Evolutionary conservation across 148 eudicot species (phyloP).

Genomic region (Camellia japonica): DNA sequence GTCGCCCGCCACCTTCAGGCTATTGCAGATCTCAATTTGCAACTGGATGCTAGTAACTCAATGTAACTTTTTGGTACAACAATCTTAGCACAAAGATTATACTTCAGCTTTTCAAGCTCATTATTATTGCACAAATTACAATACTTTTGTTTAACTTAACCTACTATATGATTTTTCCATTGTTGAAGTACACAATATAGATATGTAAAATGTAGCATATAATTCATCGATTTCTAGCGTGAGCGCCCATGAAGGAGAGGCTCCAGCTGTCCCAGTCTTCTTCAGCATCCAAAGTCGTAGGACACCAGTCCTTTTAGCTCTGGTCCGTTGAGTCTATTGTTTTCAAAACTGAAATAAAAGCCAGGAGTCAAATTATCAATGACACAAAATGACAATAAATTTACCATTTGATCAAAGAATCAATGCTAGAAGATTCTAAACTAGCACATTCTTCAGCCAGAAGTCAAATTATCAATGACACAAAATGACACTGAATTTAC

Average conservation of each 20-base stretch:
- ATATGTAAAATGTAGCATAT: neutral
- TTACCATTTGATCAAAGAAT: neutral
- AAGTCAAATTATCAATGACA: neutral
- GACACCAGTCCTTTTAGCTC: conserved; percentile 55
- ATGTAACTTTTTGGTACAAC: neutral
- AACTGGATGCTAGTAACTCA: neutral
- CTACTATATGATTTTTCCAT: neutral
- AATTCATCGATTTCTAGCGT: neutral
- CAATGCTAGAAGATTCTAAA: neutral
- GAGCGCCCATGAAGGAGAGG: neutral
- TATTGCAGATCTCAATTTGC: conserved; percentile 1
- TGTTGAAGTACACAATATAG: neutral
- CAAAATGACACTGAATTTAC: neutral
- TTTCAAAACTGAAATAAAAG: conserved; percentile 29
- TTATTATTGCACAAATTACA: neutral
- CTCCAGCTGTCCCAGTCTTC: neutral
- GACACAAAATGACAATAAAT: neutral
- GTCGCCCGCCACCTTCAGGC: neutral
- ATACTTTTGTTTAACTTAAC: conserved; percentile 6
- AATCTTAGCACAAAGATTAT: neutral
- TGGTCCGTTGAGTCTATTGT: conserved; percentile 52
- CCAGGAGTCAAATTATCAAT: neutral
- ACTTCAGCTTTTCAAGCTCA: neutral
- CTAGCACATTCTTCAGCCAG: neutral
- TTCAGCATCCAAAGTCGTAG: conserved; percentile 58